phyloP scores from a whole-genome alignment of 75 land plant species.

The Sequoia sempervirens region DNA sequence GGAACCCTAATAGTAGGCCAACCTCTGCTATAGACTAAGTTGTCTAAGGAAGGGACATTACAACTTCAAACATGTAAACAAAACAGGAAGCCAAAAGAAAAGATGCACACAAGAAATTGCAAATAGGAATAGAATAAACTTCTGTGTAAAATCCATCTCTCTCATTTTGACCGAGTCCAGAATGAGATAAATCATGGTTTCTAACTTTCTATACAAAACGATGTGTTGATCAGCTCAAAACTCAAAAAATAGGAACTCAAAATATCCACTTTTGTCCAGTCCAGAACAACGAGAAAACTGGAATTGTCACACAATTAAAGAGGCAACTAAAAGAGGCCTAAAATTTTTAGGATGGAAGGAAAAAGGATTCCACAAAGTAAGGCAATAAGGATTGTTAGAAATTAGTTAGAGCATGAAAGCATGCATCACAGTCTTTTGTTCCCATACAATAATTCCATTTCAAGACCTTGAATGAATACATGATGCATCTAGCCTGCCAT shows the following conservation, averaged over 20 bases:
- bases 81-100: not conserved
- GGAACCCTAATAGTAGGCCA: no score
- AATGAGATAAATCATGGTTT: not conserved
- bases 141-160: not conserved
- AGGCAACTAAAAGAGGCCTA: not conserved
- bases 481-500: not conserved
- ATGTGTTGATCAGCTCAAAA: not conserved
- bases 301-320: not conserved
- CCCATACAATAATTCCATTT: not conserved
- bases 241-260: not conserved
- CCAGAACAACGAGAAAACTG: not conserved
- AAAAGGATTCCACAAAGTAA: not conserved
- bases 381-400: not conserved
- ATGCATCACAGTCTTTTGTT: not conserved
- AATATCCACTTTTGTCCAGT: not conserved
- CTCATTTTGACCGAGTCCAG: not conserved
- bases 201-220: not conserved
- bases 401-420: not conserved
- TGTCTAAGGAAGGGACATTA: no score
- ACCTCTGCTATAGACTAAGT: no score
- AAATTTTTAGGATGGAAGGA: not conserved
- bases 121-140: not conserved
- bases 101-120: not conserved
- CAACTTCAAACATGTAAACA: not conserved
- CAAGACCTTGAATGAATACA: not conserved